Evolutionary conservation across 106 monocot genomes (phyloP).

Genomic region (Acorus calamus): DNA sequence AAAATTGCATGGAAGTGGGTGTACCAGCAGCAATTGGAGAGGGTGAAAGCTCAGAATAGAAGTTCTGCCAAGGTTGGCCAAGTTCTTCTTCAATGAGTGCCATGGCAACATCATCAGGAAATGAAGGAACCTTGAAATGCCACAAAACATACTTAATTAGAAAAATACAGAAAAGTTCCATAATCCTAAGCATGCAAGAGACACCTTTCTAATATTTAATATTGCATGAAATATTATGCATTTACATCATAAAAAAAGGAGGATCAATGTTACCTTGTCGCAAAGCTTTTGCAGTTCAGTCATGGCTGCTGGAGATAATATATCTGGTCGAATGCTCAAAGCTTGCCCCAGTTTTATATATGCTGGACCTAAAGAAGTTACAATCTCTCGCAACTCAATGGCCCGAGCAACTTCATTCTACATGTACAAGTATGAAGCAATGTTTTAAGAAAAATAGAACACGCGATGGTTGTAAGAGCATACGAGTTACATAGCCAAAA

Average conservation of each 20-base stretch:
- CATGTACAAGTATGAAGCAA: conserved; percentile 8
- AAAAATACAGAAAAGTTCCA: not conserved
- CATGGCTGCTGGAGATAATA: conserved; percentile 98
- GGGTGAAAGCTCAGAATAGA: conserved; percentile 82
- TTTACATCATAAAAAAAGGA: not conserved
- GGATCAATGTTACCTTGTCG: conserved; percentile 66
- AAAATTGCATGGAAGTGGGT: not conserved
- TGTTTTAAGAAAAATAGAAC: too few relatives aligned
- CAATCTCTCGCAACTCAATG: conserved; percentile 94
- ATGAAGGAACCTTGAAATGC: conserved; percentile 85
- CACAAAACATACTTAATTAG: conserved; percentile 13
- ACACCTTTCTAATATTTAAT: not conserved
- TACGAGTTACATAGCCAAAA: not conserved
- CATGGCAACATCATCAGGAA: conserved; percentile 96
- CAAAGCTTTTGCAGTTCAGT: conserved; percentile 96
- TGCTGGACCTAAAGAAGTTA: conserved; percentile 96
- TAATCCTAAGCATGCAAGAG: not conserved
- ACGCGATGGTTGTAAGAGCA: not conserved
- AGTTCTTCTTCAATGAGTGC: conserved; percentile 87
- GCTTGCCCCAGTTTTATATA: conserved; percentile 99
- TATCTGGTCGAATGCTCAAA: conserved; percentile 92
- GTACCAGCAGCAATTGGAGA: conserved; percentile 99
- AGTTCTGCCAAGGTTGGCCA: conserved; percentile 73
- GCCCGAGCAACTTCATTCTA: conserved; percentile 98
- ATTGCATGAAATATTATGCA: not conserved